Evolutionary conservation across 495 filamentous ascomycete genomes (phyloP).

Genomic region (Schizothecium vesticola): DNA sequence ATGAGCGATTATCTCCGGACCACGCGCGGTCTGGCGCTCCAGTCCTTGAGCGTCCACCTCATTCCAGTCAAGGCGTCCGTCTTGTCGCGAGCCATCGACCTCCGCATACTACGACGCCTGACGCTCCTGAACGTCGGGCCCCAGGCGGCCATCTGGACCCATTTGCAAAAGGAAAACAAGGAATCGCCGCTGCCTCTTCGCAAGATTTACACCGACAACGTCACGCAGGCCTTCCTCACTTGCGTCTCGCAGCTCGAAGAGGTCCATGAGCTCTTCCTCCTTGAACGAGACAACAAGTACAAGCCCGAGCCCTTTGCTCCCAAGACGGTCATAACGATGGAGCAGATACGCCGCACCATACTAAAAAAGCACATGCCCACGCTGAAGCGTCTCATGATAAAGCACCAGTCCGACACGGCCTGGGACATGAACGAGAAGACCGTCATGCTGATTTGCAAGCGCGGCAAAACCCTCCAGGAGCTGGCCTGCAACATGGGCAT

Average conservation of each 20-base stretch:
- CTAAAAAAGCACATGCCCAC: slow-evolving; percentile 43
- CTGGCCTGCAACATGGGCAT: slow-evolving; percentile 49
- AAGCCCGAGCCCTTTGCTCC: slow-evolving; percentile 46
- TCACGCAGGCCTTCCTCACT: slow-evolving; percentile 45
- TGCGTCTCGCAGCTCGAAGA: slow-evolving; percentile 46
- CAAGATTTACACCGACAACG: slow-evolving; percentile 57
- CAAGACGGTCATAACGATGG: slow-evolving; percentile 41
- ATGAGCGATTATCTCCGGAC: slow-evolving; percentile 48
- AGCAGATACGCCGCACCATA: slow-evolving; percentile 47
- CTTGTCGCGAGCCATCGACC: slow-evolving; percentile 47
- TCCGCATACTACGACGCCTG: slow-evolving; percentile 45
- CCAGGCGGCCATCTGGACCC: slow-evolving; percentile 52
- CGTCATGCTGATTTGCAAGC: slow-evolving; percentile 42
- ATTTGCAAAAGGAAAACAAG: slow-evolving; percentile 48
- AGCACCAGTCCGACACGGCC: slow-evolving; percentile 40
- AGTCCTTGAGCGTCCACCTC: slow-evolving; percentile 49
- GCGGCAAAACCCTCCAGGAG: slow-evolving; percentile 46
- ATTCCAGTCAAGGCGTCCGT: slow-evolving; percentile 53
- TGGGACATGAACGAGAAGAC: slow-evolving; percentile 54
- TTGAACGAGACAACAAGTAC: slow-evolving; percentile 47
- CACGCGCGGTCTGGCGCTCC: slow-evolving; percentile 50
- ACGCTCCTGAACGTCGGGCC: slow-evolving; percentile 57
- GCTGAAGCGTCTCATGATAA: slow-evolving; percentile 44
- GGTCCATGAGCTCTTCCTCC: slow-evolving; percentile 52
- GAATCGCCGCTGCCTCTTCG: slow-evolving; percentile 43